These are phyloP conservation scores for Apostasia ramifera DNA, from an alignment of 106 monocot species.

Conservation along the genomic window DNA sequence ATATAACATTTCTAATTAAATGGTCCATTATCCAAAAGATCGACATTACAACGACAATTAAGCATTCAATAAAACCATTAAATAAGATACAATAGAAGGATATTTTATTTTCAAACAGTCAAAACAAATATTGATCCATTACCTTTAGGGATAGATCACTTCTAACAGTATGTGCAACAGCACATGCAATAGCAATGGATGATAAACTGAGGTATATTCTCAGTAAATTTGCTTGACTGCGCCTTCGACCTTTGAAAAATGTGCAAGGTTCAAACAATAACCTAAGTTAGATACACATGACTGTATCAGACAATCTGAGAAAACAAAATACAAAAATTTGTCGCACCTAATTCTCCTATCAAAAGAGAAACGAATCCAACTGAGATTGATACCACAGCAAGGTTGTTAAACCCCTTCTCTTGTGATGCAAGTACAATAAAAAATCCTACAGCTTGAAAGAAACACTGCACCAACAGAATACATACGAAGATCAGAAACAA, in stretches of 20 bases:
- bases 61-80: neutral
- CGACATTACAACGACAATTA: neutral
- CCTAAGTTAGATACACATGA: neutral
- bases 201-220: constrained; percentile 46
- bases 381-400: constrained; percentile 23
- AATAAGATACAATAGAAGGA: neutral
- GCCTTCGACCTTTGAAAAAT: constrained; percentile 35
- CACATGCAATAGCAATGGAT: constrained; percentile 41
- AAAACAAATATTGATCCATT: neutral
- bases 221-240: constrained; percentile 30
- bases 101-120: neutral
- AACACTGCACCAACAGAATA: constrained; percentile 27
- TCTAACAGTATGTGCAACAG: constrained; percentile 45
- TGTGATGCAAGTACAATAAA: constrained; percentile 19
- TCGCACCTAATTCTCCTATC: constrained; percentile 66
- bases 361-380: constrained; percentile 54
- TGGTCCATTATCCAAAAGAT: neutral
- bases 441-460: constrained; percentile 27
- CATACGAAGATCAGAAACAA: neutral
- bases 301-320: neutral
- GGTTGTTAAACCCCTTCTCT: constrained; percentile 19
- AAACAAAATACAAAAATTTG: neutral
- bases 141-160: constrained; percentile 58
- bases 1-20: neutral
- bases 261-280: neutral